Percentiles rank a stretch among this genome's conserved stretches.
phyloP scores from a whole-genome alignment of 2,329 filamentous ascomycete species.

The Capronia coronata region DNA sequence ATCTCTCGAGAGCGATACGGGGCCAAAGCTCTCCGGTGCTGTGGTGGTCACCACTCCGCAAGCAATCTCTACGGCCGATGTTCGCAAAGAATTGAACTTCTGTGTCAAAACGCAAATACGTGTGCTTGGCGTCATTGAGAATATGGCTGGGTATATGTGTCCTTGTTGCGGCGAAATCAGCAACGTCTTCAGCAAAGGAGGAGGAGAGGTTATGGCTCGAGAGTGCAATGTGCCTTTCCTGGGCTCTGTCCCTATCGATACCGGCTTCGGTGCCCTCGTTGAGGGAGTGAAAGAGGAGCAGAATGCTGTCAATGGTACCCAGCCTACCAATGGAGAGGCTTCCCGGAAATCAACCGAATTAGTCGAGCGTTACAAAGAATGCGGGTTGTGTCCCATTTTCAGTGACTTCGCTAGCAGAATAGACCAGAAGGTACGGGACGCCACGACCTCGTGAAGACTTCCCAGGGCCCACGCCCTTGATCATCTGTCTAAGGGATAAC shows the following conservation, averaged over 20 bases:
- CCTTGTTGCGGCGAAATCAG: slow-evolving; percentile 73
- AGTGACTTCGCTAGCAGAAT: slow-evolving; percentile 22
- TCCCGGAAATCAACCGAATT: slow-evolving; percentile 10
- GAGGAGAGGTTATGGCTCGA: slow-evolving; percentile 78
- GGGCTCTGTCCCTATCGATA: slow-evolving; percentile 84
- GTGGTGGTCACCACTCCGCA: slow-evolving; percentile 96
- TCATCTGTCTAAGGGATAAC: not conserved
- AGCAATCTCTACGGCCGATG: slow-evolving; percentile 85
- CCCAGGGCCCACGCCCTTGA: too few relatives aligned
- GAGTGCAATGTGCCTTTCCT: slow-evolving; percentile 81
- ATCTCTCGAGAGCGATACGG: slow-evolving; percentile 35
- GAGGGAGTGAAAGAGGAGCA: slow-evolving; percentile 48
- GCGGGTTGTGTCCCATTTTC: slow-evolving; percentile 24
- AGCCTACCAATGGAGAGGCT: slow-evolving; percentile 9
- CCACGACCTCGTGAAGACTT: not conserved
- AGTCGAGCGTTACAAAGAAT: slow-evolving; percentile 26
- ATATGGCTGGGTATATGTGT: slow-evolving; percentile 62
- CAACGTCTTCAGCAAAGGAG: slow-evolving; percentile 86
- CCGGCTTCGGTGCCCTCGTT: slow-evolving; percentile 79
- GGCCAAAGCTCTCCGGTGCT: slow-evolving; percentile 66
- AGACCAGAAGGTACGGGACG: slow-evolving; percentile 8
- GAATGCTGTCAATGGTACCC: not conserved
- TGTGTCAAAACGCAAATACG: slow-evolving; percentile 74
- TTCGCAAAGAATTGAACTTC: slow-evolving; percentile 91
- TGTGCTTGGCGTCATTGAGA: slow-evolving; percentile 86